Evolutionary conservation across 345 rosid genomes (phyloP), one percentile per base, ranked within the genome.

Genomic region (Bruguiera sexangula): DNA sequence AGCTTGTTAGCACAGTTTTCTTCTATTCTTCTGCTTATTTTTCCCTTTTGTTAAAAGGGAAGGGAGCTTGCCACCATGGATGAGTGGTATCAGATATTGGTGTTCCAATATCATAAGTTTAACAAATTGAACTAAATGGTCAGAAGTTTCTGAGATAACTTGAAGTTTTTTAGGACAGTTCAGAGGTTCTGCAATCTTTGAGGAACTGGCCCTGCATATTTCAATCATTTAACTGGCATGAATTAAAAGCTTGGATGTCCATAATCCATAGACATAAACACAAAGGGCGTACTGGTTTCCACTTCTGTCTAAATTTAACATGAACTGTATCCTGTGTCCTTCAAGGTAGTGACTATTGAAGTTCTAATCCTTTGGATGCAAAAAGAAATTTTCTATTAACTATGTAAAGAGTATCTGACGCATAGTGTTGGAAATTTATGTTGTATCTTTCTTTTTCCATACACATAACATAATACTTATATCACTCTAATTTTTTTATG

Each of bases 401-500:
- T 8, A 37, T 1, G 11, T 37, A 37, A 37, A 8, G 43, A 37
- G 43, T 37, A 8, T 37, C 43, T 30, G 32, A 30, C 32, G 3
- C 32, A 27, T 27, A 30, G 32, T 30, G 32, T 30, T 30, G 32
- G 32, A 30, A 30, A 21, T 30, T 18, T n/a, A 5, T n/a, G 21
- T 21, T 67, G 18, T 24, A 26, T 13, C n/a, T 67, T 55, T 67
- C 51, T 7, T 67, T 32, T 22, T 37, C 20, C 5, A 21, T 22
- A 2, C 56, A 65, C 13, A 65, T 50, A 27, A 36, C 43, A 19
- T 60, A 8, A 6, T 29, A 50, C 20, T 30, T 3, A n/a, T 52
- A 56, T 37, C 43, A 37, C 43, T 37, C 11, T 37, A 26, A 16
- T 48, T 15, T 57, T 20, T 65, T 74, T 81, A 72, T 66, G 39